Percentiles rank a stretch among this genome's conserved stretches.
Conservation (phyloP, 108 stramenopile species). For the Nitzschia palea region DNA sequence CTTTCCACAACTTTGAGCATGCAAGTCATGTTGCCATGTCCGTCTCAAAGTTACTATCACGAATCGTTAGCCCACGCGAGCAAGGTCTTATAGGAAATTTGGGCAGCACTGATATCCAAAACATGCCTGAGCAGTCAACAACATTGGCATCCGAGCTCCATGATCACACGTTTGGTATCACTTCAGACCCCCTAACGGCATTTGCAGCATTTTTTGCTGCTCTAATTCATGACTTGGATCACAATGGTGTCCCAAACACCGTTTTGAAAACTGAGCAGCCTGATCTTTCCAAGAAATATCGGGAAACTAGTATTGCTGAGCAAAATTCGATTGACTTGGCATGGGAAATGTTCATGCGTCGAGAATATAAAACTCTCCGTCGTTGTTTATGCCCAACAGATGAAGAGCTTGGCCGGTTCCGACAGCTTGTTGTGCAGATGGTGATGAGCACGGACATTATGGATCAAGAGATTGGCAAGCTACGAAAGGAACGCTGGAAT, state of each 20-base stretch:
- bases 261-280: conserved; percentile 39
- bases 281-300: conserved; percentile 28
- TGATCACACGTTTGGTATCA: conserved; percentile 47
- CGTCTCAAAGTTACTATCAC: conserved; percentile 33
- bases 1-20: conserved; percentile 27
- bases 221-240: conserved; percentile 63
- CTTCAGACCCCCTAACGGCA: conserved; percentile 50
- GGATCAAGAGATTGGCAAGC: conserved; percentile 26
- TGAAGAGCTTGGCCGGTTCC: conserved; percentile 36
- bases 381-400: conserved; percentile 25
- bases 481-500: conserved; percentile 44
- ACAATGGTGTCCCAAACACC: conserved; percentile 50
- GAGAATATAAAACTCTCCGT: conserved; percentile 30
- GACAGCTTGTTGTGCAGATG: conserved; percentile 42
- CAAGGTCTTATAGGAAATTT: not conserved
- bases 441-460: conserved; percentile 58
- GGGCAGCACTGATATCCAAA: not conserved
- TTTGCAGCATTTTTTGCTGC: conserved; percentile 55
- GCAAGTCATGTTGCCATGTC: conserved; percentile 39
- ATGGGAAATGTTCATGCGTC: conserved; percentile 43
- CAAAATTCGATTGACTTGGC: conserved; percentile 50
- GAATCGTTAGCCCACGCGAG: conserved; percentile 12
- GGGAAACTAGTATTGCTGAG: conserved; percentile 43
- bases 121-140: not conserved
- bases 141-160: conserved; percentile 4